These are phyloP conservation scores for Trichomonascus vanleenenianus DNA, from an alignment of 805 yeast species.

Conservation along the genomic window DNA sequence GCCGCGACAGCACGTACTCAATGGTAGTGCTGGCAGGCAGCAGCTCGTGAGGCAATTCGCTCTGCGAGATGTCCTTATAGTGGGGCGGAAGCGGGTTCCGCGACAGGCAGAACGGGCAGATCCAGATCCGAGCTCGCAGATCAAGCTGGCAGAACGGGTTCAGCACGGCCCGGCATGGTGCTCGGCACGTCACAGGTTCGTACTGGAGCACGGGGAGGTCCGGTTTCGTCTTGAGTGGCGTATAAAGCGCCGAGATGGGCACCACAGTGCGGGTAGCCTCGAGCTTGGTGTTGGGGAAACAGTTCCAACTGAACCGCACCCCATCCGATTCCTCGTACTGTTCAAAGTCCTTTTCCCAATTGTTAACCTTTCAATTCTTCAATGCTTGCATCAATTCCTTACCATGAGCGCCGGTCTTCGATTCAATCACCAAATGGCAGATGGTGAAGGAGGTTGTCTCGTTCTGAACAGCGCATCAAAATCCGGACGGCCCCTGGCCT, in stretches of 20 bases:
- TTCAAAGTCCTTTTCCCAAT: conserved; percentile 41
- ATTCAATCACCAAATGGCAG: not conserved
- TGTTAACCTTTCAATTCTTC: not conserved
- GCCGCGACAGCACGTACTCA: conserved; percentile 80
- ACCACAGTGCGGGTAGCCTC: conserved; percentile 90
- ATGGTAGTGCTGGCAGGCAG: conserved; percentile 62
- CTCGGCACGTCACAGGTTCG: conserved; percentile 78
- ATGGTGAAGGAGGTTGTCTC: too few species aligned
- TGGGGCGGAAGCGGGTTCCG: conserved; percentile 83
- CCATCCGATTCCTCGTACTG: conserved; percentile 57
- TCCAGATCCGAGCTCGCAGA: conserved; percentile 69
- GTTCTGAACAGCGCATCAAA: too few species aligned
- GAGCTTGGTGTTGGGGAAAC: conserved; percentile 78
- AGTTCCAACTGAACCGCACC: conserved; percentile 72
- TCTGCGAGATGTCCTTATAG: conserved; percentile 68
- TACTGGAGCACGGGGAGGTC: conserved; percentile 72
- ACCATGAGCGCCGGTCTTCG: too few species aligned
- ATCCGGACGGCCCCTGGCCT: too few species aligned
- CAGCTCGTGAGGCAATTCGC: conserved; percentile 79
- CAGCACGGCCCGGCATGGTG: conserved; percentile 74
- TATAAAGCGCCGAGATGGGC: conserved; percentile 89
- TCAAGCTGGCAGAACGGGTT: conserved; percentile 77
- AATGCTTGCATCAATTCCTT: not conserved
- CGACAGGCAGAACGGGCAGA: conserved; percentile 73
- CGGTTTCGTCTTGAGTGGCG: conserved; percentile 80